Evolutionary conservation across 371 early-diverging fungal species (phyloP), one percentile per base, ranked within the genome.

Genomic region (Mortierella sp.): DNA sequence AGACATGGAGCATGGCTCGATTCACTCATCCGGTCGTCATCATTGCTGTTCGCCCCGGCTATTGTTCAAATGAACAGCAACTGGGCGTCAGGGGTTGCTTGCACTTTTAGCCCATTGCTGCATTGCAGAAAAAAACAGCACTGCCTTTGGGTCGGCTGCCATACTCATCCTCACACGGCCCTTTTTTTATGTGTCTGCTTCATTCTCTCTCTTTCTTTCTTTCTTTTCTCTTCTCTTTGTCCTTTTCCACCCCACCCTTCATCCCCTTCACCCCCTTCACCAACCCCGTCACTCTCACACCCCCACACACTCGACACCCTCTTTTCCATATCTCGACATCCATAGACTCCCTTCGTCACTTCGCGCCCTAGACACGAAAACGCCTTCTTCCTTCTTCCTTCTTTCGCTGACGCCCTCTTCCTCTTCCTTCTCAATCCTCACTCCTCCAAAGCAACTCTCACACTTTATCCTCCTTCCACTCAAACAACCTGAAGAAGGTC

Each of bases 61-160:
- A 24, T 2, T 55, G 11, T 21, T 40, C 37, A 64, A 46, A 6
- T 64, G 64, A 64, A 19, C 21, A 16, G 34, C 19, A 21, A 26
- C 53, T 31, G 37, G 64, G 64, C 64, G 40, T 64, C 64, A 64
- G 64, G 64, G 55, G 40, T 24, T 26, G 28, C 48, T 46, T 59
- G 48, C 26, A 57, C 28, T 59, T 28, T 59, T 31, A 59, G 34
- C 72, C 40, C 48, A 11, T 46, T 9, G 50, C 34, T 46, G 5
- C 72, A 8, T 50, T 50, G 43, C 72, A n/a, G n/a, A n/a, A n/a
- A n/a, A n/a, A n/a, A n/a, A n/a, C n/a, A 53, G 34, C 71, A 48
- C 31, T 71, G 72, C 51, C 51, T 28, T 44, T 48, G 37, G 34
- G 50, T 71, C 71, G 71, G 44, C 71, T 50, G 50, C 44, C 50